Evolutionary conservation across 805 yeast species (phyloP).

Genomic region (Candida verbasci): DNA sequence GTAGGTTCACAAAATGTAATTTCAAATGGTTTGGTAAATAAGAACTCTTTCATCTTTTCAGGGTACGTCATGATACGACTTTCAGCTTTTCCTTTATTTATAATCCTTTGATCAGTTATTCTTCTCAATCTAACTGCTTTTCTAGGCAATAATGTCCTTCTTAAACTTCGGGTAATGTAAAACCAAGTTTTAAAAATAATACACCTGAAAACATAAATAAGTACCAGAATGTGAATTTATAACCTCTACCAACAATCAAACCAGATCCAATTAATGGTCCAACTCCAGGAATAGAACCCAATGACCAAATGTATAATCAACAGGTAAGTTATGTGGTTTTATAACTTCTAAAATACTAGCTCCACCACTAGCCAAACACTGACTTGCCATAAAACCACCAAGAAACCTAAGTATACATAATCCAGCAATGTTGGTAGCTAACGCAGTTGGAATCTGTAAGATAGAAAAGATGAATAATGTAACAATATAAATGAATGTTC

Average conservation of each 20-base stretch:
- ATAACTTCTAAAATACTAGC: conserved; percentile 53
- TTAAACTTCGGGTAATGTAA: conserved; percentile 48
- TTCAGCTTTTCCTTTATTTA: conserved; percentile 36
- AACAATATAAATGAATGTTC: conserved; percentile 45
- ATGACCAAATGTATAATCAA: conserved; percentile 49
- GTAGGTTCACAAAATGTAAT: conserved; percentile 53
- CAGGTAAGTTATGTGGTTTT: conserved; percentile 36
- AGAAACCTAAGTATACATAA: conserved; percentile 48
- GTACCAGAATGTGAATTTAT: conserved; percentile 53
- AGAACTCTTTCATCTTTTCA: conserved; percentile 23
- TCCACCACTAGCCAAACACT: conserved; percentile 55
- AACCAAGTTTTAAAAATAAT: conserved; percentile 19
- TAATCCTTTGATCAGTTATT: conserved; percentile 42
- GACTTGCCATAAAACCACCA: conserved; percentile 53
- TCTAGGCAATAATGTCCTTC: conserved; percentile 40
- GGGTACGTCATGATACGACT: conserved; percentile 16
- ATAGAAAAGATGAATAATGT: conserved; percentile 45
- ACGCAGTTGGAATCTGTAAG: conserved; percentile 55
- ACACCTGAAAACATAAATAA: conserved; percentile 24
- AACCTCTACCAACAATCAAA: conserved; percentile 24
- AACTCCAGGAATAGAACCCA: conserved; percentile 50
- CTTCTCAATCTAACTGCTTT: conserved; percentile 46
- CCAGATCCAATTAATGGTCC: conserved; percentile 58
- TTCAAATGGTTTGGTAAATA: conserved; percentile 48
- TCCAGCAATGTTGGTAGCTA: conserved; percentile 46